Conservation (phyloP, 1,284 basidiomycete species). For the Fomitopsis betulina region DNA sequence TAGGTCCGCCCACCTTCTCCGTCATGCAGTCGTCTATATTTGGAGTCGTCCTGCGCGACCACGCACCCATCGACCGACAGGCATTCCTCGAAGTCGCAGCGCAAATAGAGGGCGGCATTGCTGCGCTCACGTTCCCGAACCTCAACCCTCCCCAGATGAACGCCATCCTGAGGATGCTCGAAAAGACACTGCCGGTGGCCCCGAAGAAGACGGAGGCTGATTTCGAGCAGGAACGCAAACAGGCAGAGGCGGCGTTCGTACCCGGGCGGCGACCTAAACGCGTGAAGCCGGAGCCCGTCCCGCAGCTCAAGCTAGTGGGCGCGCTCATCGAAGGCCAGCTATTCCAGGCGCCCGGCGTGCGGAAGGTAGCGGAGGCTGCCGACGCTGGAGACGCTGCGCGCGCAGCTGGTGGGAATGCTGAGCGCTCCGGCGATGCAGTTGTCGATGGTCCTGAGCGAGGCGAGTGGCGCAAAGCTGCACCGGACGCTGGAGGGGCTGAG, state of each 20-base stretch:
- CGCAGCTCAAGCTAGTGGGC: conserved; percentile 68
- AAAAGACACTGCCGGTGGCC: conserved; percentile 58
- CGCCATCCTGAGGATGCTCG: conserved; percentile 63
- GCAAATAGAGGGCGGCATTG: conserved; percentile 54
- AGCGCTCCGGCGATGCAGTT: conserved; percentile 68
- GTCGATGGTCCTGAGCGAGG: conserved; percentile 64
- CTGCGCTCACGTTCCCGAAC: conserved; percentile 60
- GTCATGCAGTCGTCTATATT: conserved; percentile 69
- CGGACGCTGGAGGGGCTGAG: conserved; percentile 76
- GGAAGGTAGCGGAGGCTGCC: conserved; percentile 65
- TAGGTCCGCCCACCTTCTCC: conserved; percentile 44
- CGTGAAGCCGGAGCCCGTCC: conserved; percentile 44
- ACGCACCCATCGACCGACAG: conserved; percentile 43
- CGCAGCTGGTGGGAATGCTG: conserved; percentile 73
- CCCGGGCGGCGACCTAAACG: conserved; percentile 66
- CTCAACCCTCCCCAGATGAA: conserved; percentile 69
- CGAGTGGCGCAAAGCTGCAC: conserved; percentile 67
- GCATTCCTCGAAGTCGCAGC: conserved; percentile 48
- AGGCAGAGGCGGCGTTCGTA: conserved; percentile 46
- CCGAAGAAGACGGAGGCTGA: conserved; percentile 49
- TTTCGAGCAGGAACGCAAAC: conserved; percentile 39
- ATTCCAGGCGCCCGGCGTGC: conserved; percentile 52
- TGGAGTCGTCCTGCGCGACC: conserved; percentile 64
- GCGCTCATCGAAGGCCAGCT: conserved; percentile 72
- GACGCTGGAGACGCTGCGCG: conserved; percentile 62